A percentile compares a stretch with the other conserved stretches of the same genome.
These are phyloP conservation scores for Fusarium tricinctum DNA, from an alignment of 2,329 filamentous ascomycete genomes.

Conservation along the genomic window DNA sequence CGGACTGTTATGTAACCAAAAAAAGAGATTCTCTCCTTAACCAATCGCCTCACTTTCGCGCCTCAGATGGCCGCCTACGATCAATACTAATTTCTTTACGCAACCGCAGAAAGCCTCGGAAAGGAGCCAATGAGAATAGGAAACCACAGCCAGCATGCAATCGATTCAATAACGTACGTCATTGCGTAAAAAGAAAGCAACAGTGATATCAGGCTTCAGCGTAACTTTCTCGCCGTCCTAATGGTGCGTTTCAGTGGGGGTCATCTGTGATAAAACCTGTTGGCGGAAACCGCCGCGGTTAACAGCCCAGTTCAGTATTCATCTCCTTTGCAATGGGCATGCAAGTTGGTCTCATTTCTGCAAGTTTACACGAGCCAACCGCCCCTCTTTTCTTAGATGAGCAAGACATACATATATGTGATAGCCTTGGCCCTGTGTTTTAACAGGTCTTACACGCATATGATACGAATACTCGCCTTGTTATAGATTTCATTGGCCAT, in stretches of 20 bases:
- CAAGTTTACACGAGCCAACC: background rate
- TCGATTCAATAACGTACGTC: background rate
- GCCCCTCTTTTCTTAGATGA: background rate
- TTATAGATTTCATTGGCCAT: background rate
- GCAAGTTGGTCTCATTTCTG: background rate
- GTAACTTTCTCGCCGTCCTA: background rate
- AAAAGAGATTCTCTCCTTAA: slow-evolving; percentile 90
- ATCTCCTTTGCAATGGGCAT: background rate
- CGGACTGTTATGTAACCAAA: slow-evolving; percentile 91
- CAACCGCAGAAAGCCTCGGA: background rate
- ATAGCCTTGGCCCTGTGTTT: no score
- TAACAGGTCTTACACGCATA: background rate
- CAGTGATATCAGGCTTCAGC: background rate
- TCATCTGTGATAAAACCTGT: slow-evolving; percentile 4
- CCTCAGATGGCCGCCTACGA: slow-evolving; percentile 75
- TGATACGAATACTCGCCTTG: background rate
- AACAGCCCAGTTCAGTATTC: background rate
- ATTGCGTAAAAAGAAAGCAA: background rate
- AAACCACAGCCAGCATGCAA: background rate
- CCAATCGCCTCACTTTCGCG: slow-evolving; percentile 87
- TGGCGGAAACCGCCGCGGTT: background rate
- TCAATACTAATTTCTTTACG: no score
- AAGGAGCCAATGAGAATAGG: background rate
- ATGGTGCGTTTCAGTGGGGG: background rate
- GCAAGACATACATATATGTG: background rate